Percentiles rank a stretch among this genome's conserved stretches.
Evolutionary conservation across 306 rosid genomes (phyloP).

Genomic region (Rubus idaeus): DNA sequence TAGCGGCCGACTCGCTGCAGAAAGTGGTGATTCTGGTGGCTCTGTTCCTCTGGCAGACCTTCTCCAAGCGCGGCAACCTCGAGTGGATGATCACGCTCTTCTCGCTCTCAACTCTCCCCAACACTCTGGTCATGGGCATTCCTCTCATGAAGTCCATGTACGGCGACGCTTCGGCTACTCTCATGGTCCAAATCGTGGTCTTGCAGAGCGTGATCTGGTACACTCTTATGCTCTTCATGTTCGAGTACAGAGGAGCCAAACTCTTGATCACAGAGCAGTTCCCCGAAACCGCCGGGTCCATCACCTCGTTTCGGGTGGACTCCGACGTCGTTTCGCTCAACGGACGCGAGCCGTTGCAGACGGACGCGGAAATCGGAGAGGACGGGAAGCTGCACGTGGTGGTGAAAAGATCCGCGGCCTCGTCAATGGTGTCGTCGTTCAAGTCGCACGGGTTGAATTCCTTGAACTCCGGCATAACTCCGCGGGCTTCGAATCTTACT

Average conservation of each 20-base stretch:
- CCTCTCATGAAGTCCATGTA: conserved; percentile 83
- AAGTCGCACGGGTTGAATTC: conserved; percentile 61
- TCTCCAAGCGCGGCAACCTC: conserved; percentile 49
- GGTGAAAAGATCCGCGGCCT: conserved; percentile 60
- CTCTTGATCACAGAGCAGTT: conserved; percentile 74
- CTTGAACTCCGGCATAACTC: conserved; percentile 61
- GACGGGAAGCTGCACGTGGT: conserved; percentile 83
- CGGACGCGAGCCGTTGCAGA: conserved; percentile 59
- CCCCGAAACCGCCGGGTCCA: conserved; percentile 80
- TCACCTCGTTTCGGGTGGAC: conserved; percentile 69
- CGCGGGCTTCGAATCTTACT: conserved; percentile 75
- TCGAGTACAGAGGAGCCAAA: conserved; percentile 81
- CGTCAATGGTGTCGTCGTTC: conserved; percentile 70
- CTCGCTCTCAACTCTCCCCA: conserved; percentile 82
- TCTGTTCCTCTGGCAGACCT: conserved; percentile 69
- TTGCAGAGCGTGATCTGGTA: conserved; percentile 88
- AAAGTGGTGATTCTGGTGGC: conserved; percentile 60
- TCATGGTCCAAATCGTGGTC: conserved; percentile 84
- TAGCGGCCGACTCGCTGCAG: conserved; percentile 84
- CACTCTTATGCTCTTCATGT: conserved; percentile 76
- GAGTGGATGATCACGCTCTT: conserved; percentile 88
- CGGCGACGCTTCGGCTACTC: conserved; percentile 63
- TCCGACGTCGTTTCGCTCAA: conserved; percentile 76
- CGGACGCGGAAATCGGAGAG: conserved; percentile 80
- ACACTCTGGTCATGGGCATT: conserved; percentile 88